phyloP scores from a whole-genome alignment of 2,329 filamentous ascomycete genomes.

The Pseudomassariella vexata region DNA sequence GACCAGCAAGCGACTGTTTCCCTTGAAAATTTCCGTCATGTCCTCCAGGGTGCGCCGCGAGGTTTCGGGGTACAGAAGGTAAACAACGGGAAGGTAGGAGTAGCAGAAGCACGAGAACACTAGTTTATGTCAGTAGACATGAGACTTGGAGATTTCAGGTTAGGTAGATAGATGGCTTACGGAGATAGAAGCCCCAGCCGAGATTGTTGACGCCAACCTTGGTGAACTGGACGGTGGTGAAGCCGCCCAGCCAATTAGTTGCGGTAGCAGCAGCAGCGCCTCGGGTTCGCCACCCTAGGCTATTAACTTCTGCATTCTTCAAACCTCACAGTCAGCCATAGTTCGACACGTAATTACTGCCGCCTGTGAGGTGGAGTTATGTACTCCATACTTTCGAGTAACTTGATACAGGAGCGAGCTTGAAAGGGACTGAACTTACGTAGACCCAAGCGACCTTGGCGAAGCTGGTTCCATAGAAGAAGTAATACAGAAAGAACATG shows the following conservation, averaged over 20 bases:
- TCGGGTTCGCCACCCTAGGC: conserved; percentile 32
- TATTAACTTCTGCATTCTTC: conserved; percentile 36
- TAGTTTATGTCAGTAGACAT: conserved; percentile 7
- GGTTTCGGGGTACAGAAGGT: conserved; percentile 40
- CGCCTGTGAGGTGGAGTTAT: too few relatives aligned
- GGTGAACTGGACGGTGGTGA: conserved; percentile 38
- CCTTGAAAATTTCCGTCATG: too few relatives aligned
- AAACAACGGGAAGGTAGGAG: conserved; percentile 30
- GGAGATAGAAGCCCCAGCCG: conserved; percentile 35
- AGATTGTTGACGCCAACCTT: conserved; percentile 34
- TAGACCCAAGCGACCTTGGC: conserved; percentile 36
- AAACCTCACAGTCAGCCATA: too few relatives aligned
- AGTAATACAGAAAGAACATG: conserved; percentile 38
- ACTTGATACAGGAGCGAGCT: too few relatives aligned
- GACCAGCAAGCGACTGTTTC: too few relatives aligned
- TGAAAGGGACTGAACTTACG: too few relatives aligned
- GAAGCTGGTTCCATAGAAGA: conserved; percentile 33
- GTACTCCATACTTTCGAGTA: too few relatives aligned
- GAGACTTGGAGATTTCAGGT: background rate
- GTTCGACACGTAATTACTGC: too few relatives aligned
- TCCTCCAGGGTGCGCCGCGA: conserved; percentile 48
- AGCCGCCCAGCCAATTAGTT: conserved; percentile 37
- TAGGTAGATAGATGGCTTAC: conserved; percentile 17
- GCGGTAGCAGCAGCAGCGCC: conserved; percentile 38
- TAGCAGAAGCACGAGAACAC: conserved; percentile 21